Evolutionary conservation across 768 basidiomycete species (phyloP).

Genomic region (Leccinum uliginosum): DNA sequence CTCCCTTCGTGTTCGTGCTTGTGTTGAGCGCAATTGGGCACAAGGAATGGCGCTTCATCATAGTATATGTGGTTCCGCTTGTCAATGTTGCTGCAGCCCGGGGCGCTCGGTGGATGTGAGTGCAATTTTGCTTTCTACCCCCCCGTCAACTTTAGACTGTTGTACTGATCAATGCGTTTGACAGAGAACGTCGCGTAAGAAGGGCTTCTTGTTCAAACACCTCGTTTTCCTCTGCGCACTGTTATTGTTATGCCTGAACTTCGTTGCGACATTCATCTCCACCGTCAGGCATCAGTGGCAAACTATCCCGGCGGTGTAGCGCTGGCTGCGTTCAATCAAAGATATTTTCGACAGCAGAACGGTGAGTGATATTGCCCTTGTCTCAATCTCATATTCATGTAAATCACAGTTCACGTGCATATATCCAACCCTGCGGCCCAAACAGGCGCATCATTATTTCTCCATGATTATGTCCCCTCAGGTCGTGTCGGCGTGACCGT

Average conservation of each 20-base stretch:
- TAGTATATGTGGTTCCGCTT: slow-evolving; percentile 79
- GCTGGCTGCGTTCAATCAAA: slow-evolving; percentile 54
- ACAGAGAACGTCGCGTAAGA: slow-evolving; percentile 45
- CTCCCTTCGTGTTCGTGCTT: slow-evolving; percentile 49
- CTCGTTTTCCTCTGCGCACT: slow-evolving; percentile 43
- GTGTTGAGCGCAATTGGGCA: slow-evolving; percentile 77
- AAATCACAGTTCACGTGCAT: slow-evolving; percentile 56
- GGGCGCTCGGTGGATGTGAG: slow-evolving; percentile 63
- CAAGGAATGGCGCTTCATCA: slow-evolving; percentile 97
- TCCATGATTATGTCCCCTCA: slow-evolving; percentile 64
- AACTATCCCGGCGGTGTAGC: slow-evolving; percentile 94
- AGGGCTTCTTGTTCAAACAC: slow-evolving; percentile 41
- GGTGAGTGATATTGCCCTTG: slow-evolving; percentile 20
- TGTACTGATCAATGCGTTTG: not conserved
- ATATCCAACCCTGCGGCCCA: slow-evolving; percentile 85
- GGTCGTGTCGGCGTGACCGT: slow-evolving; percentile 17
- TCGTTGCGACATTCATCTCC: slow-evolving; percentile 47
- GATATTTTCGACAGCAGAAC: slow-evolving; percentile 33
- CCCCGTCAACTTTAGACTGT: not conserved
- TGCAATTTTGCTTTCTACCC: slow-evolving; percentile 1
- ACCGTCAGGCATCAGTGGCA: slow-evolving; percentile 52
- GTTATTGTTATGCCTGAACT: slow-evolving; percentile 51
- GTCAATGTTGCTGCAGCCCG: slow-evolving; percentile 78
- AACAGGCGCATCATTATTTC: slow-evolving; percentile 87
- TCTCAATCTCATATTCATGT: not conserved